Evolutionary conservation across 2,329 filamentous ascomycete species (phyloP).

Genomic region (Thelonectria discophora): DNA sequence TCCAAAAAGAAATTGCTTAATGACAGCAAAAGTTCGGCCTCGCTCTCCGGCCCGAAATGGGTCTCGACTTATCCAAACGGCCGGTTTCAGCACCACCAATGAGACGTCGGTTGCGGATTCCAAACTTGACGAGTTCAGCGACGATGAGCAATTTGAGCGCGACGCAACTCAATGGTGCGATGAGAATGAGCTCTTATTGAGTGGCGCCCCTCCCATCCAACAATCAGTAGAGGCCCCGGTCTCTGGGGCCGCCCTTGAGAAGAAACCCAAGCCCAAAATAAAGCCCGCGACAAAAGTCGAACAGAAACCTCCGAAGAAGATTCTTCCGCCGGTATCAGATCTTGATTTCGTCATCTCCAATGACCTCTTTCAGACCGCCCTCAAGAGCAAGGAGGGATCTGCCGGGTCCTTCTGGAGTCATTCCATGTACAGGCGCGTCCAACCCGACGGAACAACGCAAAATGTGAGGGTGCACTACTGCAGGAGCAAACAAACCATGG

Average conservation of each 20-base stretch:
- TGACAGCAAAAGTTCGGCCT: conserved; percentile 23
- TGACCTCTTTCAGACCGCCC: conserved; percentile 53
- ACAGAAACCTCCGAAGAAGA: neutral
- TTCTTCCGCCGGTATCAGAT: conserved; percentile 40
- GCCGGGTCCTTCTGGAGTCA: conserved; percentile 73
- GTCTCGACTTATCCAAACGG: conserved; percentile 40
- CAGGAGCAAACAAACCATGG: conserved; percentile 70
- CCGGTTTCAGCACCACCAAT: neutral
- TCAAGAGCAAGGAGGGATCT: conserved; percentile 54
- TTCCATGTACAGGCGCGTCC: conserved; percentile 68
- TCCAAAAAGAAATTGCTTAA: conserved; percentile 29
- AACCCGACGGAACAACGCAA: conserved; percentile 52
- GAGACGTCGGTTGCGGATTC: neutral
- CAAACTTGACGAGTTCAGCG: conserved; percentile 33
- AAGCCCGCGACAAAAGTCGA: neutral
- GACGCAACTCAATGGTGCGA: conserved; percentile 40
- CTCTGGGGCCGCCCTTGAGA: conserved; percentile 8
- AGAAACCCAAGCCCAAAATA: conserved; percentile 19
- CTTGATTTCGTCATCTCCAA: conserved; percentile 45
- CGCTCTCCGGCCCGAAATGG: conserved; percentile 42
- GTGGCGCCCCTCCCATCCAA: conserved; percentile 1
- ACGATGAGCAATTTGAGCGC: conserved; percentile 39
- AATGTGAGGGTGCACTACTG: conserved; percentile 82
- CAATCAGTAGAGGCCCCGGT: conserved; percentile 15
- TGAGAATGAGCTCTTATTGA: conserved; percentile 31